Evolutionary conservation across 305 asterid genomes (phyloP), one percentile per base, ranked within the genome.

Genomic region (Solanum hybrid): DNA sequence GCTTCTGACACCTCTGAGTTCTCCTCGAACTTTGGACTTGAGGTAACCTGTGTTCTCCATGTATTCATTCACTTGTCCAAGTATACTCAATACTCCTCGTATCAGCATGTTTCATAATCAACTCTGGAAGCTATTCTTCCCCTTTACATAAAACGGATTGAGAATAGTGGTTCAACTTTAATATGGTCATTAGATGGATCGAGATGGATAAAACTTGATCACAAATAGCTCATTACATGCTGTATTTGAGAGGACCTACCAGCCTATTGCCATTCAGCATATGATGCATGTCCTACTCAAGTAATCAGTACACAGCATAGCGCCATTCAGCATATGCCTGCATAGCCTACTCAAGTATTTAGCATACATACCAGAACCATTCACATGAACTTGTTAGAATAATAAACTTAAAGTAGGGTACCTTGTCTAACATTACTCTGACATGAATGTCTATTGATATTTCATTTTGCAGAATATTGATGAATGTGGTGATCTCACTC

Each of bases 401-500:
- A 18, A 51, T 84, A 84, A 57, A 84, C 29, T 84, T 84, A 29
- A 51, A 26, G 87, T 11, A 18, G 37, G 87, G n/a, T 84, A 51
- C 74, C 87, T 18, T 84, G 20, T 51, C 73, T 51, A 64, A 29
- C 87, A 51, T 51, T 51, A 84, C 36, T 83, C 40, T 4, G 28
- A 31, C 88, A 51, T 51, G 26, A n/a, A 31, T 81, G 7, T 20
- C 31, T 61, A 33, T 57, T 90, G 67, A 76, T 64, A 11, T 75
- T 87, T 87, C 11, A 88, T 91, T 92, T 88, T 89, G 87, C 96
- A 95, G 97, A 93, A 94, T 91, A 93, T 95, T 96, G 99, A 96
- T 87, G 98, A 95, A 91, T 95, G 96, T 89, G 96, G 97, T 33
- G 97, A 95, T 92, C 98, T 97, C 86, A 96, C 95, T 1, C 95